Conservation (phyloP, 805 yeast genomes). For the Candida mattraensis region DNA sequence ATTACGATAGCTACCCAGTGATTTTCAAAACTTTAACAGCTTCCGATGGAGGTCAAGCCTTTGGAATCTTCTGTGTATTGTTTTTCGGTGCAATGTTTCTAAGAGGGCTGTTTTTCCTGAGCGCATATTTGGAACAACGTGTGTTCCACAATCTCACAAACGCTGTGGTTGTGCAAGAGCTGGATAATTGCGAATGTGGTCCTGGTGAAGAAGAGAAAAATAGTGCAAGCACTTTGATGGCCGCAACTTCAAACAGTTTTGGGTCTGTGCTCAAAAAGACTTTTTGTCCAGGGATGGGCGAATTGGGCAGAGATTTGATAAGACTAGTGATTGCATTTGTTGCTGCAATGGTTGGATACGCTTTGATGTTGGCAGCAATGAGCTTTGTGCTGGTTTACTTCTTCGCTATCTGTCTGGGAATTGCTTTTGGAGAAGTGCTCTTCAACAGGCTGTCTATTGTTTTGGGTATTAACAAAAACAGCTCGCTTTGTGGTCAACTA, state of each 20-base stretch:
- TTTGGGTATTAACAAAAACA: constrained; percentile 36
- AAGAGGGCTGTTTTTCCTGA: constrained; percentile 57
- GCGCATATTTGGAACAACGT: constrained; percentile 64
- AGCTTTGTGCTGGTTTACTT: constrained; percentile 63
- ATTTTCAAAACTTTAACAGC: constrained; percentile 58
- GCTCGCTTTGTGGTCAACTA: constrained; percentile 30
- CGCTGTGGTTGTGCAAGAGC: constrained; percentile 30
- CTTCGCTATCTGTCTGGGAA: constrained; percentile 71
- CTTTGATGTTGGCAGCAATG: constrained; percentile 80
- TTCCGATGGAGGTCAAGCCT: constrained; percentile 55
- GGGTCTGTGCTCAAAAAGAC: constrained; percentile 27
- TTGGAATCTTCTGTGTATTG: constrained; percentile 68
- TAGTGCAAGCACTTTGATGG: constrained; percentile 12
- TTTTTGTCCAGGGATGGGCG: constrained; percentile 35
- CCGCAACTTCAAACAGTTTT: constrained; percentile 6
- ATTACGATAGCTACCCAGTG: constrained; percentile 58
- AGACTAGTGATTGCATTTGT: constrained; percentile 56
- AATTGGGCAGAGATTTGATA: constrained; percentile 50
- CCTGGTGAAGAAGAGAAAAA: constrained; percentile 27
- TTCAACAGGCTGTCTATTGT: constrained; percentile 57
- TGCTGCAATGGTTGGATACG: constrained; percentile 67
- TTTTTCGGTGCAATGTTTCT: constrained; percentile 59
- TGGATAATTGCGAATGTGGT: constrained; percentile 37
- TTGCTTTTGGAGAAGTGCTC: constrained; percentile 67
- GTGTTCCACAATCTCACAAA: constrained; percentile 51